Conservation (phyloP, 2,329 filamentous ascomycete species). For the Hymenoscyphus fructigenus region DNA sequence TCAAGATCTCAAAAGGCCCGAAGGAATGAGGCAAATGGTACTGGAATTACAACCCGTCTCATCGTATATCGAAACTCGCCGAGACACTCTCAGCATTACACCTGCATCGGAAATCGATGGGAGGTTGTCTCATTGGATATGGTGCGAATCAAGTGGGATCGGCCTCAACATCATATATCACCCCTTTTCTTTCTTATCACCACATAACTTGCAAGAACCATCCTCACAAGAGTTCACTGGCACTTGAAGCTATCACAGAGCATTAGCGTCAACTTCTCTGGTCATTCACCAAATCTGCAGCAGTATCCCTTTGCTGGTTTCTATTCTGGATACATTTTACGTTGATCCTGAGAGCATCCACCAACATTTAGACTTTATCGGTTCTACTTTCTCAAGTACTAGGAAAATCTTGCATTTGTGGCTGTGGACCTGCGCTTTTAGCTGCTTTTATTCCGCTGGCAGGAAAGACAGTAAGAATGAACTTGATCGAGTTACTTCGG, state of each 20-base stretch:
- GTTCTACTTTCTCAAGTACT: background rate
- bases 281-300: background rate
- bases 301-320: background rate
- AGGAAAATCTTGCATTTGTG: background rate
- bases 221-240: too few species aligned
- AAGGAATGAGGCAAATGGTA: background rate
- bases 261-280: background rate
- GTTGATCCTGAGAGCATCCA: slow-evolving; percentile 2
- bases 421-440: background rate
- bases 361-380: background rate
- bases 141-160: background rate
- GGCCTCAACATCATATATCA: background rate
- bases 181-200: background rate
- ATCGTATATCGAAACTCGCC: slow-evolving; percentile 1
- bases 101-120: background rate
- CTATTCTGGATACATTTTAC: background rate
- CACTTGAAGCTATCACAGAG: background rate
- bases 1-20: background rate
- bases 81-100: background rate
- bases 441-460: background rate
- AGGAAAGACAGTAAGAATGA: background rate
- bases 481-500: background rate
- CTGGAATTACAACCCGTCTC: slow-evolving; percentile 2
- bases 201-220: background rate
- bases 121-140: background rate